Base-by-base conservation (phyloP, 2,329 filamentous ascomycete genomes). In the Monascus ruber region DNA sequence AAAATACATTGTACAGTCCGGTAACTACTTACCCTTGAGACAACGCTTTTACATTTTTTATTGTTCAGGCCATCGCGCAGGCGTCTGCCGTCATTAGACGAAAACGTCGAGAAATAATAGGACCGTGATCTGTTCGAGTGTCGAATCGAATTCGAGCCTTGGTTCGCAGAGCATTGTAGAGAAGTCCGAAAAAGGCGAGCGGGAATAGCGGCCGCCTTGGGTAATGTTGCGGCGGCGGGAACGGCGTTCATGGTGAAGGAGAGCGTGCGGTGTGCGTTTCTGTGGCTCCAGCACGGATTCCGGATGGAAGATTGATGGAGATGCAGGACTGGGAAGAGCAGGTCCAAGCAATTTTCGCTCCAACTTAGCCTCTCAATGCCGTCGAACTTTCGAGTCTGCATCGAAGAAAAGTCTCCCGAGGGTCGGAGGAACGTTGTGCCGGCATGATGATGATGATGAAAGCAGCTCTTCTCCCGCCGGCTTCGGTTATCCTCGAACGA, bases 181-280 rank as follows among this genome's bases (percentile, higher is more conserved):
- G 63, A 60, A 9, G 63, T 55, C 43, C 64, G 57, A 45, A 69
- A 47, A 40, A 69, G 53, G 48, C 62, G 60, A 45, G 60, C 54
- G 48, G 64, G 63, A 43, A 68, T 45, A 44, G 60, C 59, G 52
- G 61, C 59, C 44, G 60, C 61, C 48, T 64, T 62, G 41, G 63
- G 64, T 55, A 66, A 56, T 42, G 58, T 55, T 42, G 61, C 54
- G 17, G 17, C 17, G 17, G 17, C 17, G 43, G 58, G 55, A 44
- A 52, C 48, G 42, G 60, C 52, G 51, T 60, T 65, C 63, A 66
- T 67, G 38, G 48, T 56, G 47, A 45, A 38, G 11, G 10, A 29
- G 28, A 29, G 6, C 28, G 28, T 29, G 10, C 28, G 17, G 17
- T 17, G 17, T 17, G 17, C 17, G 17, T 17, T 17, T 17, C 17